Percentiles rank a stretch among this genome's conserved stretches.
Conservation (phyloP, 805 yeast genomes). For the Candida hungchunana region DNA sequence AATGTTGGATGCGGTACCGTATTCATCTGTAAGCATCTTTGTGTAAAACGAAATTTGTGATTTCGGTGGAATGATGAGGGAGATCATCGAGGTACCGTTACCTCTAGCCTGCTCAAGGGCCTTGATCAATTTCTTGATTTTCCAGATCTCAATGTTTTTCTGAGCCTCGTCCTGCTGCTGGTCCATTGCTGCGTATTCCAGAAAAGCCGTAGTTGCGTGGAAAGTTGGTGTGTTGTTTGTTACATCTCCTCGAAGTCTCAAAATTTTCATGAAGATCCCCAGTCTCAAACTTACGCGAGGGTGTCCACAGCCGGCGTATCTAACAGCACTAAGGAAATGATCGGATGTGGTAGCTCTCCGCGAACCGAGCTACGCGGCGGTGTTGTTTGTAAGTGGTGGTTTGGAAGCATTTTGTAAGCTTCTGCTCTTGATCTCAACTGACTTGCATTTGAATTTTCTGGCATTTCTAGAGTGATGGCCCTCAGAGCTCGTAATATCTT, state of each 20-base stretch:
- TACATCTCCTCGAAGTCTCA: background rate
- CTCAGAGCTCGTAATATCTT: slow-evolving; percentile 26
- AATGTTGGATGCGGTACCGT: slow-evolving; percentile 97
- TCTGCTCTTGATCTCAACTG: too few species aligned
- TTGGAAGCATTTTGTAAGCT: too few species aligned
- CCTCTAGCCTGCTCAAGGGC: slow-evolving; percentile 90
- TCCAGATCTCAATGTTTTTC: slow-evolving; percentile 98
- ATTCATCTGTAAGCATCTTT: slow-evolving; percentile 95
- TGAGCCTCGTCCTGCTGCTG: slow-evolving; percentile 68
- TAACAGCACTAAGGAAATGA: slow-evolving; percentile 9
- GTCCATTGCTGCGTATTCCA: too few species aligned
- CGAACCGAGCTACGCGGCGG: too few species aligned
- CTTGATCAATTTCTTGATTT: slow-evolving; percentile 91
- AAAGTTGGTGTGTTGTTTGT: background rate
- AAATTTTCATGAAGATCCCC: slow-evolving; percentile 3
- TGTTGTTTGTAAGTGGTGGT: too few species aligned
- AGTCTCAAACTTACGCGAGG: slow-evolving; percentile 10
- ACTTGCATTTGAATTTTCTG: too few species aligned
- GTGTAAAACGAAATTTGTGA: slow-evolving; percentile 86
- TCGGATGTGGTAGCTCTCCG: too few species aligned
- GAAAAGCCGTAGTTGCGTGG: too few species aligned
- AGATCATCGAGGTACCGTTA: slow-evolving; percentile 98
- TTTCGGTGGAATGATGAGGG: slow-evolving; percentile 91
- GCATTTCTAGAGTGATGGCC: too few species aligned
- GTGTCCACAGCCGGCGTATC: slow-evolving; percentile 2